Conservation (phyloP, 2,329 filamentous ascomycete species). For the Fusarium sp. region DNA sequence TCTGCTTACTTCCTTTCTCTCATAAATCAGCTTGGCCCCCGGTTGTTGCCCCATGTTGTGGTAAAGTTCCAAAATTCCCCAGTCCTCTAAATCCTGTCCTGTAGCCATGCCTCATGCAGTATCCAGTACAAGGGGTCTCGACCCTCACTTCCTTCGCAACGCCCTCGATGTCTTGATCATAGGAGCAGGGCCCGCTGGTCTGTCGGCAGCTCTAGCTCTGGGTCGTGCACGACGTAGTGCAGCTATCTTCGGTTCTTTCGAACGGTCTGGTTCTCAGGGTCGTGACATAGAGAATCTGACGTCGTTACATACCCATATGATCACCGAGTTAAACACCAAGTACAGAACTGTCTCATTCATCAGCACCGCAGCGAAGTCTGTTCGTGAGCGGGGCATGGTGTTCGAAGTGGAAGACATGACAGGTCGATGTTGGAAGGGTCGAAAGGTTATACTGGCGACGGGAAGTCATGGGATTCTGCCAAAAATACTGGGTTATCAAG, state of each 20-base stretch:
- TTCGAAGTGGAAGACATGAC: not conserved
- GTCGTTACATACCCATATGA: not conserved
- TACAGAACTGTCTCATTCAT: not conserved
- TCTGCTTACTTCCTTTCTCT: not conserved
- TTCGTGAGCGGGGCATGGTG: not conserved
- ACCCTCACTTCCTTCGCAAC: slow-evolving; percentile 21
- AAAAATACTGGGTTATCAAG: not conserved
- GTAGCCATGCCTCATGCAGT: not conserved
- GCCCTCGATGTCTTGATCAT: slow-evolving; percentile 13
- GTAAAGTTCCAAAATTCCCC: not conserved
- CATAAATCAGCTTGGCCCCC: not conserved
- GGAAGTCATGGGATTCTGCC: not conserved
- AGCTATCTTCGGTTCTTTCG: not conserved
- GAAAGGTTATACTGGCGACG: slow-evolving; percentile 1
- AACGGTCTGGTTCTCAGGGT: accelerated
- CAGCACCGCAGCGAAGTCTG: not conserved
- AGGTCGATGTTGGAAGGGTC: not conserved
- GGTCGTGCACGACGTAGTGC: not conserved
- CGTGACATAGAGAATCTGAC: accelerated
- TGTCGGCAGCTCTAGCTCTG: not conserved
- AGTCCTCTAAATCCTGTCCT: not conserved
- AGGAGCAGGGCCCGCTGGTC: not conserved
- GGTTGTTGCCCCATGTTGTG: not conserved
- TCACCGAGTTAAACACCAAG: not conserved
- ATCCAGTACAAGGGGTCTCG: accelerated